Evolutionary conservation across 176 grass and related monocot genomes (phyloP).

Genomic region (Bonia amplexicaulis): DNA sequence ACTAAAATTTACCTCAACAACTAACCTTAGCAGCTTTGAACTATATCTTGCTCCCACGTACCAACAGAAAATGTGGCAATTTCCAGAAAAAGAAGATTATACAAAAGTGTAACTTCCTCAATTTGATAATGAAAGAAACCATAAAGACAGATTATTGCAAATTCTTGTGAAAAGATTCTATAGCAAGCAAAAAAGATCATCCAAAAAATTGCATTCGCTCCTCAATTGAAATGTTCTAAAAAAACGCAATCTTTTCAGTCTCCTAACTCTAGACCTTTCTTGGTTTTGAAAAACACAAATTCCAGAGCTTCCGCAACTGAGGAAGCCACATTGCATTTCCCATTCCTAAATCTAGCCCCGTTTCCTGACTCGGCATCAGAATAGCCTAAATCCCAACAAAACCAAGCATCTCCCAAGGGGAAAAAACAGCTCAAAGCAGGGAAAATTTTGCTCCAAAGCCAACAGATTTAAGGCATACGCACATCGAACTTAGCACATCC

Average conservation of each 20-base stretch:
- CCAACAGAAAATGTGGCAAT: constrained; percentile 2
- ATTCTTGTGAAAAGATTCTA: background rate
- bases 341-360: background rate
- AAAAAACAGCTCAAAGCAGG: background rate
- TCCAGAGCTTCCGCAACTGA: background rate
- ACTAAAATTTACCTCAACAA: background rate
- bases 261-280: background rate
- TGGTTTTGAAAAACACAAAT: background rate
- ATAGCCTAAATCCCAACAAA: background rate
- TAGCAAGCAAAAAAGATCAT: background rate
- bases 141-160: background rate
- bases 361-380: background rate
- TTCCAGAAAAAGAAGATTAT: background rate
- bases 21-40: background rate
- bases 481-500: background rate
- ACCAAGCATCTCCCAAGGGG: background rate
- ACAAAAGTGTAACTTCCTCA: background rate
- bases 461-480: background rate
- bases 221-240: background rate
- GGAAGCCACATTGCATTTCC: background rate
- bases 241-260: background rate
- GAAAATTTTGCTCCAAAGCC: background rate
- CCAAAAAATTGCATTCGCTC: background rate
- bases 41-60: background rate
- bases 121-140: background rate